Conservation (phyloP, 2,329 filamentous ascomycete genomes). For the Harringtonia lauricola region DNA sequence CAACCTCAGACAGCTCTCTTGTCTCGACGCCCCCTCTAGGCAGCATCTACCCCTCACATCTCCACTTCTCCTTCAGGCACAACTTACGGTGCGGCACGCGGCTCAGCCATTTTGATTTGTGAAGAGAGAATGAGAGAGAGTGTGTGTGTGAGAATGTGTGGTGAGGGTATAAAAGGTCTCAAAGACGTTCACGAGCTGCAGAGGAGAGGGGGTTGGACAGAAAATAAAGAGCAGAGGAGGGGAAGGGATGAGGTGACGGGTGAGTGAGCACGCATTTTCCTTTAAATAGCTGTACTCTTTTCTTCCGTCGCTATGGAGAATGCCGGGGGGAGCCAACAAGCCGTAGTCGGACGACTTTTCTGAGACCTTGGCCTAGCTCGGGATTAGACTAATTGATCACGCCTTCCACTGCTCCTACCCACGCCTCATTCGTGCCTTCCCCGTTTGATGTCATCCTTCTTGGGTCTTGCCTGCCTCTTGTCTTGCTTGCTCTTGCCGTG, state of each 20-base stretch:
- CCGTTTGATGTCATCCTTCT: no score
- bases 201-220: background rate
- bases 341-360: no score
- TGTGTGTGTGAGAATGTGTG: background rate
- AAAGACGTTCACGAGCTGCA: no score
- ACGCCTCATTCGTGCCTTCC: no score
- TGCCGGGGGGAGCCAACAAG: no score
- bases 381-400: constrained; percentile 11
- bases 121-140: background rate
- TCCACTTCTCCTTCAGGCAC: no score
- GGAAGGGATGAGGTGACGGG: constrained; percentile 3
- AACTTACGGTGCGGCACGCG: constrained; percentile 23
- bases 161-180: background rate
- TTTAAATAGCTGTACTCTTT: background rate
- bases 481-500: no score
- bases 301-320: background rate
- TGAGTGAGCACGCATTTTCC: background rate
- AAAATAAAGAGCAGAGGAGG: background rate
- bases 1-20: background rate
- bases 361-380: constrained; percentile 2
- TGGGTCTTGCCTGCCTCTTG: no score
- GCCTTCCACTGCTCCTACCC: no score
- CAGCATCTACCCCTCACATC: no score
- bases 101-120: constrained; percentile 20
- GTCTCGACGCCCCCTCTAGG: no score